Percentiles rank a stretch among this genome's conserved stretches.
Evolutionary conservation across 768 basidiomycete species (phyloP).

Genomic region (Astraeus odoratus): DNA sequence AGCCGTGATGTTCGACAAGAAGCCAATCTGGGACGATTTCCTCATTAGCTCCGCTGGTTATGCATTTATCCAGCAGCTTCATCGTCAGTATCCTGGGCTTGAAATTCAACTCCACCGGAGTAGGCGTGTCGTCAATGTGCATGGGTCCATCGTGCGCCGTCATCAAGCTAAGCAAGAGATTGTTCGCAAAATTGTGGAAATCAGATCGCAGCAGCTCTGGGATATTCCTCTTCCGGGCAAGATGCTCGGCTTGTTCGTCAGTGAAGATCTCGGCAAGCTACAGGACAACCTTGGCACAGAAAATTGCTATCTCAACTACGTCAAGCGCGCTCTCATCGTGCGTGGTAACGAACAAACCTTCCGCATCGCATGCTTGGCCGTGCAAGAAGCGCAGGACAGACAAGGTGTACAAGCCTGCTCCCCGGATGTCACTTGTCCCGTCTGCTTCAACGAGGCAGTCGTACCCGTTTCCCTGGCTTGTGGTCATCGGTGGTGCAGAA

Average conservation of each 20-base stretch:
- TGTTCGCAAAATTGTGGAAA: conserved; percentile 36
- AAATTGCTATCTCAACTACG: conserved; percentile 44
- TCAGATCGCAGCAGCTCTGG: conserved; percentile 37
- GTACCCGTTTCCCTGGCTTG: conserved; percentile 51
- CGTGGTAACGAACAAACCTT: conserved; percentile 44
- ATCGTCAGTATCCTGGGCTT: conserved; percentile 32
- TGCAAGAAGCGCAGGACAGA: conserved; percentile 31
- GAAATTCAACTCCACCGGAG: conserved; percentile 35
- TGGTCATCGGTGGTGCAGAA: conserved; percentile 61
- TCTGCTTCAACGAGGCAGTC: conserved; percentile 61
- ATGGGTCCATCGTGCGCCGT: conserved; percentile 42
- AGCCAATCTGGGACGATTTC: conserved; percentile 60
- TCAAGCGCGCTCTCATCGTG: conserved; percentile 39
- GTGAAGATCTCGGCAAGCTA: conserved; percentile 38
- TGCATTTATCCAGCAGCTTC: conserved; percentile 39
- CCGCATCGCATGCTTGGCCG: conserved; percentile 32
- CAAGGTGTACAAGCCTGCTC: conserved; percentile 21
- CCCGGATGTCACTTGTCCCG: conserved; percentile 44
- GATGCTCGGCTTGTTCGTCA: conserved; percentile 40
- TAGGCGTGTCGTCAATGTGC: conserved; percentile 44
- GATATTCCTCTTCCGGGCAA: conserved; percentile 41
- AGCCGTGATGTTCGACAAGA: conserved; percentile 42
- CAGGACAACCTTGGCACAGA: conserved; percentile 48
- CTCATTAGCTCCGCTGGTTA: conserved; percentile 39
- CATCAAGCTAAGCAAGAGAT: conserved; percentile 37